Evolutionary conservation across 768 basidiomycete genomes (phyloP).

Genomic region (Tulasnella sp.): DNA sequence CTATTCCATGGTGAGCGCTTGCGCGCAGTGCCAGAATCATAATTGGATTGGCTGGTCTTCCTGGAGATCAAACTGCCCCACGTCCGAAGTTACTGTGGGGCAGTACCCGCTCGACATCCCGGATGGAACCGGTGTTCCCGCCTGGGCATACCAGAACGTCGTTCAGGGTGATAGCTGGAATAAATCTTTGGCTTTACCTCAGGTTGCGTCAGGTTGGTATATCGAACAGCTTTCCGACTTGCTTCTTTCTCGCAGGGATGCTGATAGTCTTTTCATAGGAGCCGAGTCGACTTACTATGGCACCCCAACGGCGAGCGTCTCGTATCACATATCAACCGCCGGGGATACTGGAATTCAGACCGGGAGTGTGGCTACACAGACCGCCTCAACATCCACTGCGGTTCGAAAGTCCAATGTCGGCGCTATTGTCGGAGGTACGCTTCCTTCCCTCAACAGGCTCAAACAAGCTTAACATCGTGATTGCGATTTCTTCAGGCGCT

Average conservation of each 20-base stretch:
- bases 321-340: neutral
- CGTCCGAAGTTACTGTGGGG: conserved; percentile 4
- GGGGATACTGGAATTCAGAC: neutral
- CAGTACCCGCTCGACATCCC: conserved; percentile 41
- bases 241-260: neutral
- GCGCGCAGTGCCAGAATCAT: conserved; percentile 43
- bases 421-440: conserved; percentile 7
- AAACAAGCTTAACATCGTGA: neutral
- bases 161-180: conserved; percentile 14
- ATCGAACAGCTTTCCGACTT: neutral
- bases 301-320: neutral
- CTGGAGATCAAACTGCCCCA: conserved; percentile 24
- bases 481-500: neutral
- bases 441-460: neutral
- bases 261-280: neutral
- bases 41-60: conserved; percentile 23
- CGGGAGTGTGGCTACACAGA: neutral
- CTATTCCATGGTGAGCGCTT: conserved; percentile 46
- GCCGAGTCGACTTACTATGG: conserved; percentile 10
- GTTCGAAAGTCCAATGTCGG: neutral
- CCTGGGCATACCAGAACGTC: conserved; percentile 55
- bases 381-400: neutral
- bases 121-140: conserved; percentile 37
- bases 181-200: neutral
- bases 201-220: neutral